Evolutionary conservation across 257 asterid species (phyloP), one percentile per base, ranked within the genome.

Genomic region (Solanum phureja): DNA sequence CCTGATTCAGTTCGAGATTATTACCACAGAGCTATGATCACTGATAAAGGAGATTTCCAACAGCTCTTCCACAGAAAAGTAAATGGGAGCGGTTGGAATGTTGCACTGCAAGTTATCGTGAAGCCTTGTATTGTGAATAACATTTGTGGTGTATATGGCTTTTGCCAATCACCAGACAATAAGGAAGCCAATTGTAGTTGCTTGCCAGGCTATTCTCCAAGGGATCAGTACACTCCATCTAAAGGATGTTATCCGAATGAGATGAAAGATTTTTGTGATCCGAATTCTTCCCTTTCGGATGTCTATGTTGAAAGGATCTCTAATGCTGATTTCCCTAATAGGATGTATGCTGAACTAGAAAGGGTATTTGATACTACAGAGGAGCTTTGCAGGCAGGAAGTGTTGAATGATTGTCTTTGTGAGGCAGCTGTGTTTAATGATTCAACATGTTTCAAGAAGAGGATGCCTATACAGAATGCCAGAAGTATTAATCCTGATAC

Each of bases 401-500:
- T 83, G 35, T 9, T 62, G 13, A 40, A 81, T 87, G 89, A 81
- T 81, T 87, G 87, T 66, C 84, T 87, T 12, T 87, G 89, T 79
- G 86, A 56, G 35, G 86, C 66, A 77, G 89, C 83, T 29, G 75
- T 87, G 8, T 87, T 62, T 16, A 42, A 19, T 12, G 60, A 9
- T 81, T n/a, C 40, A 12, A 81, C 16, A 19, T 87, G 89, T 64
- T 66, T 12, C 81, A 87, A 79, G 83, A 87, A 87, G 89, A 87
- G 58, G 81, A 13, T 40, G 73, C 89, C 89, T 40, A 27, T 81
- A 19, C 56, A 68, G 58, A 81, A 81, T 13, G 83, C 82, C 18
- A 62, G 89, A 79, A 79, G 23, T 9, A 68, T 56, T 81, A 4
- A 14, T 76, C 49, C 69, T 29, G 86, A 60, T 3, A 60, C 69